These are phyloP conservation scores for Botrytis aclada DNA, from an alignment of 2,329 filamentous ascomycete species.

Conservation along the genomic window DNA sequence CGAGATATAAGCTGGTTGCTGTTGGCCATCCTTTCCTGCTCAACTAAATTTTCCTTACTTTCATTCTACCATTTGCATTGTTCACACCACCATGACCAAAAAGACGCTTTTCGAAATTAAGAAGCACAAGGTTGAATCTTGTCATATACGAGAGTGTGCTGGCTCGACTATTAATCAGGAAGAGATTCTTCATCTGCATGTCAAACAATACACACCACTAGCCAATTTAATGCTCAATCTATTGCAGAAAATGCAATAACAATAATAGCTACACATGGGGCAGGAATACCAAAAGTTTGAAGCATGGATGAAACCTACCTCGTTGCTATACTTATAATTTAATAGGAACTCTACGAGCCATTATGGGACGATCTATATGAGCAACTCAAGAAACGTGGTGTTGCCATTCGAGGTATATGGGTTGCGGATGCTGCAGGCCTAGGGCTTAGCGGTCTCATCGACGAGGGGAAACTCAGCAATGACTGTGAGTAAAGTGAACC, in stretches of 20 bases:
- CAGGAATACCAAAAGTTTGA: conserved; percentile 81
- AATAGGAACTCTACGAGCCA: conserved; percentile 82
- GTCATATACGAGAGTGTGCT: not conserved
- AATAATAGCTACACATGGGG: conserved; percentile 66
- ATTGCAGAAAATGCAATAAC: not conserved
- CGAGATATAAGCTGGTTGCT: too few species aligned
- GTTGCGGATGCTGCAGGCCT: conserved; percentile 62
- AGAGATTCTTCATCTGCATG: not conserved
- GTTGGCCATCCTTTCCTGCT: too few species aligned
- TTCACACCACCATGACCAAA: not conserved
- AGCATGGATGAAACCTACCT: not conserved
- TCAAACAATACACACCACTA: conserved; percentile 2
- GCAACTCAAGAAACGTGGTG: conserved; percentile 52
- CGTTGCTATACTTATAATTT: too few species aligned
- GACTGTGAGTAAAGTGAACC: too few species aligned
- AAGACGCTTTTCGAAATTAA: not conserved
- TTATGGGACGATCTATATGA: conserved; percentile 78
- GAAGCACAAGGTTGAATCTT: not conserved
- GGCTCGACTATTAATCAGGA: not conserved
- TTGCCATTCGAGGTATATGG: conserved; percentile 77
- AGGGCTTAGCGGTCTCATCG: too few species aligned
- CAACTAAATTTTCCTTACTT: too few species aligned
- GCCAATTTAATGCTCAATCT: not conserved
- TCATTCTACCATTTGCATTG: too few species aligned
- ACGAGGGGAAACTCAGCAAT: too few species aligned